Base-by-base conservation (phyloP, 495 filamentous ascomycete genomes). In the Penicillium arizonense region DNA sequence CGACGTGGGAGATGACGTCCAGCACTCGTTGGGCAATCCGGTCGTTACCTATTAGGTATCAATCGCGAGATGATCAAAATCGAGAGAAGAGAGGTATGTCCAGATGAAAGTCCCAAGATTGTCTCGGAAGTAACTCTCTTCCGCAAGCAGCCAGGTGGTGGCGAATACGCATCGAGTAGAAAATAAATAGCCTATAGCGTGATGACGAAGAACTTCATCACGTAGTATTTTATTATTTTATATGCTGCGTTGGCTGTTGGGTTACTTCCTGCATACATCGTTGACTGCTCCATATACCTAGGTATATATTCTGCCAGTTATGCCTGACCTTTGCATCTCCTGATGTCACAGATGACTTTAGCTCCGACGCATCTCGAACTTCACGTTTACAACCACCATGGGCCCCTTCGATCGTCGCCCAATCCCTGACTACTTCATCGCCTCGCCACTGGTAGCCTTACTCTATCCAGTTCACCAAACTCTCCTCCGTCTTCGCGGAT, bases 401-500 rank as follows among this genome's bases (percentile, higher is more conserved):
- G 72, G 66, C 28, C 79, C 80, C 14, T 82, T 77, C 58, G 58
- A 79, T 55, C 72, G 71, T 36, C 79, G 78, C 51, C 64, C 75
- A 6, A 50, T 76, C 16, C 59, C 65, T 16, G 68, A 79, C 58
- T 75, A 73, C 50, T 62, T 82, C 40, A 47, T 82, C 47, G 59
- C 76, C 34, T 81, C 78, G 13, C 80, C 79, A 10, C 65, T 81
- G 4, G 67, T 71, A 44, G 70, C 75, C 44, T 58, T 81, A 50
- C 65, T 78, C 45, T 74, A 77, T 44, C 71, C 77, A 11, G 47
- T 88, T 11, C 87, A 91, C 70, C 75, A 75, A 30, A 33, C 85
- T 35, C 64, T 93, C 32, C 76, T 85, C 13, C 77, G 72, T 57
- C 77, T 92, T 14, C 83, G 88, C 21, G 82, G 85, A 1, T 67